phyloP scores from a whole-genome alignment of 2,329 filamentous ascomycete species.

The Apiospora sp. region DNA sequence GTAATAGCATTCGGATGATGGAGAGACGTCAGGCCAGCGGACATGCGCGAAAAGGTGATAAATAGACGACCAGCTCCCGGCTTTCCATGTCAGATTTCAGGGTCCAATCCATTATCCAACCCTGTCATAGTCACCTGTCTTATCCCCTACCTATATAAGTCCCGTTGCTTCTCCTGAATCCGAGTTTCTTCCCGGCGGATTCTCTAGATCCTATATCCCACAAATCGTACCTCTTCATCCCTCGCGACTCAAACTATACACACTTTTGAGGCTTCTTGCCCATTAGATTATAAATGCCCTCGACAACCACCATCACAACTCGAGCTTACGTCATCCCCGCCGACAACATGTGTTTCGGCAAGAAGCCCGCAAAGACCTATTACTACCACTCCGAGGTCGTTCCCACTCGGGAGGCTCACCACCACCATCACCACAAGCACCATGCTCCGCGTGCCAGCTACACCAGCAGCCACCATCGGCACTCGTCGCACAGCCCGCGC shows the following conservation, averaged over 20 bases:
- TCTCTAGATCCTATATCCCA: not conserved
- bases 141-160: not conserved
- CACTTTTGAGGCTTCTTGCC: not conserved
- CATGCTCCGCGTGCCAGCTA: slow-evolving; percentile 48
- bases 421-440: slow-evolving; percentile 45
- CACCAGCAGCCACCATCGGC: slow-evolving; percentile 27
- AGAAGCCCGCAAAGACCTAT: slow-evolving; percentile 54
- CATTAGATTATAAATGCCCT: slow-evolving; percentile 28
- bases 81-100: not conserved
- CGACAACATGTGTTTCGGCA: slow-evolving; percentile 58
- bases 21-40: not conserved
- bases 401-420: slow-evolving; percentile 50
- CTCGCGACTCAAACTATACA: not conserved
- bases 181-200: not conserved
- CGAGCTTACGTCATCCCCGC: slow-evolving; percentile 29
- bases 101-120: slow-evolving; percentile 18
- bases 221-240: slow-evolving; percentile 27
- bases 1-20: not conserved
- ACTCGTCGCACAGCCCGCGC: slow-evolving; percentile 48
- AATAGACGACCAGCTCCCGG: not conserved
- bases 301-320: slow-evolving; percentile 28
- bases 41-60: not conserved
- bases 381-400: slow-evolving; percentile 65
- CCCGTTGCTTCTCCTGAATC: not conserved
- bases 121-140: not conserved